Evolutionary conservation across 495 filamentous ascomycete genomes (phyloP).

Genomic region (Penicillium psychrofluorescens): DNA sequence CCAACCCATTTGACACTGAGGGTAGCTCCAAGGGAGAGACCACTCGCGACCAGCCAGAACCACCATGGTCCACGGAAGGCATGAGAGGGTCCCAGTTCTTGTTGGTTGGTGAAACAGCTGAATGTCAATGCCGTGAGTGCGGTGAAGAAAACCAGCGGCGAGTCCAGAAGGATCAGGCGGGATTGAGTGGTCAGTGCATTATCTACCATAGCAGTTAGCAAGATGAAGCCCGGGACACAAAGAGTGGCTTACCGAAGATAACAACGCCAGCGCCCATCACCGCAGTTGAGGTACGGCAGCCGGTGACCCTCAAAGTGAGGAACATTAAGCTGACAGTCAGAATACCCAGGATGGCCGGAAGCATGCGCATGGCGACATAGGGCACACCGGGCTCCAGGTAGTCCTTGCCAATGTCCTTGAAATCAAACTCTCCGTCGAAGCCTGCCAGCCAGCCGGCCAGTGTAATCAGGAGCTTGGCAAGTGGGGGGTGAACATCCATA

Average conservation of each 20-base stretch:
- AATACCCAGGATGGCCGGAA: constrained; percentile 84
- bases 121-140: constrained; percentile 87
- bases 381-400: constrained; percentile 91
- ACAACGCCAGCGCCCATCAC: constrained; percentile 75
- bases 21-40: constrained; percentile 81
- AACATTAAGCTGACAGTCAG: constrained; percentile 86
- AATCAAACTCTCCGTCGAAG: constrained; percentile 93
- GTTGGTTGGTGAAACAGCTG: constrained; percentile 91
- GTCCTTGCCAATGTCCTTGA: constrained; percentile 99
- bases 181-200: constrained; percentile 94
- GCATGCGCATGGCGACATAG: constrained; percentile 94
- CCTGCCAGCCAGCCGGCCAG: constrained; percentile 93
- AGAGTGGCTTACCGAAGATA: constrained; percentile 65
- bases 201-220: constrained; percentile 44
- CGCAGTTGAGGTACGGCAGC: constrained; percentile 79
- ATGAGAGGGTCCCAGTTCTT: constrained; percentile 80
- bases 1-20: constrained; percentile 98
- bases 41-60: constrained; percentile 92
- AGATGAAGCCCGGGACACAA: not conserved
- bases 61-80: constrained; percentile 90
- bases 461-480: constrained; percentile 92
- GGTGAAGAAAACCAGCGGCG: constrained; percentile 88
- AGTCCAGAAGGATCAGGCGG: constrained; percentile 90
- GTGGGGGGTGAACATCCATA: constrained; percentile 98
- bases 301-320: constrained; percentile 83